phyloP scores from a whole-genome alignment of 495 filamentous ascomycete species.

The Parmelia sp. region DNA sequence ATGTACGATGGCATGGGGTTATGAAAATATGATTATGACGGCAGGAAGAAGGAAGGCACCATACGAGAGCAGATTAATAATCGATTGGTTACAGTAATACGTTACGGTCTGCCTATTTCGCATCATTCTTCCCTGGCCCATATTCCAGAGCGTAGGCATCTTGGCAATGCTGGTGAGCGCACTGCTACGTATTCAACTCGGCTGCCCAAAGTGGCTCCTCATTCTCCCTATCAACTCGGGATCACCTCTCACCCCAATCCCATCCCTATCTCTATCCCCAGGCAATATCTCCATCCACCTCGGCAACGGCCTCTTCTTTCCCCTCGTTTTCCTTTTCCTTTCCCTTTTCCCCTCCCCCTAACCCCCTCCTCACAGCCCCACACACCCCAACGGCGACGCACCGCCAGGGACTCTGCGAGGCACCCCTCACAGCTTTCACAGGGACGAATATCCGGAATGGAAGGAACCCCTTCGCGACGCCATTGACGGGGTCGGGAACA shows the following conservation, averaged over 20 bases:
- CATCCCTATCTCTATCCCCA: conserved; percentile 6
- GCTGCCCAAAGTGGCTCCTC: background rate
- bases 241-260: background rate
- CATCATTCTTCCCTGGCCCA: background rate
- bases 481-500: too few relatives aligned
- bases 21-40: conserved; percentile 1
- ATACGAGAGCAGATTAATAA: background rate
- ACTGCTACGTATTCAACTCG: background rate
- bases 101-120: too few relatives aligned
- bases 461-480: too few relatives aligned
- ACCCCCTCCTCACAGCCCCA: too few relatives aligned
- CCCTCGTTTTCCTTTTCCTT: too few relatives aligned
- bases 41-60: background rate
- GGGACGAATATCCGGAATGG: too few relatives aligned
- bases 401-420: too few relatives aligned
- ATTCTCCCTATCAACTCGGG: background rate
- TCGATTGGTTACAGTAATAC: background rate
- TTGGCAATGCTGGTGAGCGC: background rate
- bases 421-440: too few relatives aligned
- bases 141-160: background rate
- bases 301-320: background rate
- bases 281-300: conserved; percentile 20
- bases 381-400: too few relatives aligned
- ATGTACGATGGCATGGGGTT: background rate
- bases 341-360: background rate